Percentiles rank a stretch among this genome's conserved stretches.
Evolutionary conservation across 192 early-diverging fungal genomes (phyloP).

Genomic region (Coemansia sp.): DNA sequence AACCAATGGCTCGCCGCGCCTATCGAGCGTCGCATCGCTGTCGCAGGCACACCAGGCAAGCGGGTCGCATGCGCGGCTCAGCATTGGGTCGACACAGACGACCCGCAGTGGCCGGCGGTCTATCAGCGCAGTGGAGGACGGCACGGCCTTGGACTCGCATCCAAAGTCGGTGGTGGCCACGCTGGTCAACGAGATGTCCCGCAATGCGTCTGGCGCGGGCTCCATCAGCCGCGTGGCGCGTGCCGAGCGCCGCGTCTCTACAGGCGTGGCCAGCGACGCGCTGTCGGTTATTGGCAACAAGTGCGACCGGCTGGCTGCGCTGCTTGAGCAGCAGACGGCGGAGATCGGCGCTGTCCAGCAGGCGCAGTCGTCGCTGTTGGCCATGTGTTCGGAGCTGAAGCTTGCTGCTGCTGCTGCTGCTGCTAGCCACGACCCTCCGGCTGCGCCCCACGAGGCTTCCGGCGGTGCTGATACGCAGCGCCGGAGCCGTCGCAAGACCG

Average conservation of each 20-base stretch:
- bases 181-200: conserved; percentile 43
- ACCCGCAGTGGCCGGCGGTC: conserved; percentile 28
- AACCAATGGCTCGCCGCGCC: conserved; percentile 18
- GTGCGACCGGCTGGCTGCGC: conserved; percentile 39
- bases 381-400: conserved; percentile 28
- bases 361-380: conserved; percentile 33
- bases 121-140: conserved; percentile 38
- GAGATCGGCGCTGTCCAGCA: conserved; percentile 27
- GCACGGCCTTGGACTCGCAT: conserved; percentile 25
- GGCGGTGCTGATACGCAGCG: conserved; percentile 12
- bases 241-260: conserved; percentile 44
- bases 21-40: conserved; percentile 27
- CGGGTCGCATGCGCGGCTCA: conserved; percentile 21
- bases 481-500: conserved; percentile 40
- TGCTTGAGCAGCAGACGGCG: conserved; percentile 35
- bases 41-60: conserved; percentile 20
- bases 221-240: conserved; percentile 29
- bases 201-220: neutral
- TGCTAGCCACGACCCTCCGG: neutral
- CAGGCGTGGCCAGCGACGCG: conserved; percentile 39
- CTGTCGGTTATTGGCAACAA: conserved; percentile 42
- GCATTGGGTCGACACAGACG: conserved; percentile 27
- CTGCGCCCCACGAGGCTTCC: neutral
- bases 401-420: conserved; percentile 3
- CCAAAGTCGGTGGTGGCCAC: conserved; percentile 46